Base-by-base conservation (phyloP, 345 rosid genomes). In the Anastatica hierochuntica region DNA sequence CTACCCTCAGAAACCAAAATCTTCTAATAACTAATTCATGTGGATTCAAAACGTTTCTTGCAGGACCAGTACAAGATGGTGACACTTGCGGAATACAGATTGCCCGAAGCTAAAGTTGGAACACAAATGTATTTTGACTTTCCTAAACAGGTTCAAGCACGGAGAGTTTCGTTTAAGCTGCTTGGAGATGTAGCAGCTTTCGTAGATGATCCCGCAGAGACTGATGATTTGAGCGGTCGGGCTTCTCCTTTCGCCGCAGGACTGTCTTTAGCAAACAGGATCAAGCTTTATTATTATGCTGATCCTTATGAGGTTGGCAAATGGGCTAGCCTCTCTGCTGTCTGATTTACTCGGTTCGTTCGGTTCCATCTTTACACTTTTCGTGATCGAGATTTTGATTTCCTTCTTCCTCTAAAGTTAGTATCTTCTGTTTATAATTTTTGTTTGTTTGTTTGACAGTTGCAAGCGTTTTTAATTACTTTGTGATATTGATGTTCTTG, bases 41-140 rank as follows among this genome's bases (percentile, higher is more conserved):
- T n/a, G n/a, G n/a, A 46, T 47, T 6, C 12, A n/a, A 7, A 53
- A 58, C 46, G 8, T 24, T 33, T 10, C 45, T 18, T 48, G 27
- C 88, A 88, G 84, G 90, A 84, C 34, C 74, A 82, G 4, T 52
- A 67, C 73, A 84, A 74, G 37, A 84, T 82, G 98, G 88, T 79
- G 56, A 76, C 76, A 4, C 34, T 90, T 8, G 95, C 84, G 5
- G 95, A 87, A 65, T 87, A 84, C 54, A 76, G 88, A 43, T 71
- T 90, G 45, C 98, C 95, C 0, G 95, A 87, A 60, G 74, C 83
- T 12, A 84, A 43, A 68, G 75, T 79, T 4, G 96, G 96, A 59
- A 81, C 90, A 7, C 67, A 69, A 6, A 71, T 90, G 95, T 90
- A 82, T 80, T 90, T 84, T 3, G 92, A 87, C 53, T 87, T 87